These are phyloP conservation scores for Penicillium sumatraense DNA, from an alignment of 2,329 filamentous ascomycete genomes.

Conservation along the genomic window DNA sequence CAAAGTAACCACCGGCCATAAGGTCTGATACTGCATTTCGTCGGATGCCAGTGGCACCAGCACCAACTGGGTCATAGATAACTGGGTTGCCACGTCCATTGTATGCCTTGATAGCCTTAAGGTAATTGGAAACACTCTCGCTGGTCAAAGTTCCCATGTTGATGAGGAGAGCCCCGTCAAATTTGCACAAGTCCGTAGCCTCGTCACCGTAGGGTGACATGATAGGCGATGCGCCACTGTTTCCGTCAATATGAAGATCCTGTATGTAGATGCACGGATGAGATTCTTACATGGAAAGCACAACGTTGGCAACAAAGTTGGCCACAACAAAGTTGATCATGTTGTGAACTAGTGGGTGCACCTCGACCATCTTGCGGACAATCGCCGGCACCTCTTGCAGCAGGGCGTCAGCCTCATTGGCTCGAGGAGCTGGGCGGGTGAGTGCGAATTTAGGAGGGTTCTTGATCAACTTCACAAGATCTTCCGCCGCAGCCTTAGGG, in stretches of 20 bases:
- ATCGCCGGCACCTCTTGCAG: constrained; percentile 49
- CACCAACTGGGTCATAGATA: constrained; percentile 87
- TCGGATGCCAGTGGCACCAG: constrained; percentile 78
- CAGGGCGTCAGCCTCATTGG: constrained; percentile 34
- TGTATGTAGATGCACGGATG: background rate
- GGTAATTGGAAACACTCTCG: constrained; percentile 72
- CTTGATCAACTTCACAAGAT: constrained; percentile 63
- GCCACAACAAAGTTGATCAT: constrained; percentile 98
- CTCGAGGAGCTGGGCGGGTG: constrained; percentile 31
- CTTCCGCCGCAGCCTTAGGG: constrained; percentile 65
- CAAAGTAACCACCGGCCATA: constrained; percentile 74
- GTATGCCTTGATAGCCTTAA: constrained; percentile 77
- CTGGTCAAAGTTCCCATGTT: constrained; percentile 94
- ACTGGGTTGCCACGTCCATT: constrained; percentile 76
- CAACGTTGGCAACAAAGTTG: constrained; percentile 92
- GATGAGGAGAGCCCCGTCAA: constrained; percentile 80
- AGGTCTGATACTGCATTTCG: constrained; percentile 72
- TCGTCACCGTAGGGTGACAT: constrained; percentile 90
- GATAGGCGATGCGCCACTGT: constrained; percentile 79
- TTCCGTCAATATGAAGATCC: constrained; percentile 17
- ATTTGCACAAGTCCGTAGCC: constrained; percentile 75
- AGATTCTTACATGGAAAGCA: constrained; percentile 65
- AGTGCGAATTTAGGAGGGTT: constrained; percentile 39
- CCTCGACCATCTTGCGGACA: constrained; percentile 64
- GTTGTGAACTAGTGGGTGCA: constrained; percentile 82